Evolutionary conservation across 2,329 filamentous ascomycete genomes (phyloP).

Genomic region (Colletotrichum sp.): DNA sequence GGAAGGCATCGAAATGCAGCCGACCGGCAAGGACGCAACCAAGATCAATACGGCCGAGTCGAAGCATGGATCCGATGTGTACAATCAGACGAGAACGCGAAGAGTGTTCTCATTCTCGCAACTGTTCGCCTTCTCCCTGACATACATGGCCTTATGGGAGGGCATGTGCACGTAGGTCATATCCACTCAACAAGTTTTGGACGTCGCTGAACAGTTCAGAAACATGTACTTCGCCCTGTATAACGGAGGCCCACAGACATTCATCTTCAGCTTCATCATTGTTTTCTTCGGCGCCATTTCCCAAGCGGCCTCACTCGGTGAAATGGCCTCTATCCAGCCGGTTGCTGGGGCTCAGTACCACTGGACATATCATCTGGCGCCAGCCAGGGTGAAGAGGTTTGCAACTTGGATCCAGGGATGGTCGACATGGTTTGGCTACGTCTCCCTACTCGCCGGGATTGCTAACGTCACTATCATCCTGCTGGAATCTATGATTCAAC

Average conservation of each 20-base stretch:
- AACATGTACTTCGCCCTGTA: conserved; percentile 8
- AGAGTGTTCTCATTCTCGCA: conserved; percentile 1
- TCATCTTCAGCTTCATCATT: conserved; percentile 1
- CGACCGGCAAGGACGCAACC: not conserved
- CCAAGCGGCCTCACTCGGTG: not conserved
- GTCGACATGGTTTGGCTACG: conserved; percentile 1
- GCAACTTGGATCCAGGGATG: not conserved
- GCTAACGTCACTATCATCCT: not conserved
- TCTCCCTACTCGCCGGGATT: not conserved
- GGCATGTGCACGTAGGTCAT: conserved; percentile 6
- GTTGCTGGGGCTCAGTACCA: not conserved
- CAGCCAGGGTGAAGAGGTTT: not conserved
- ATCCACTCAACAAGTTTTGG: too few relatives aligned
- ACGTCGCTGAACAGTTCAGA: not conserved
- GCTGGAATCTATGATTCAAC: not conserved
- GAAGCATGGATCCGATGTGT: not conserved
- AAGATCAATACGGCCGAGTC: not conserved
- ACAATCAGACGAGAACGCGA: not conserved
- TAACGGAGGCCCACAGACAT: not conserved
- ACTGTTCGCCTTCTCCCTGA: not conserved
- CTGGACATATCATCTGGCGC: not conserved
- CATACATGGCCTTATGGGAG: not conserved
- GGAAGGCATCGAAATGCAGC: not conserved
- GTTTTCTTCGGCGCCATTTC: not conserved
- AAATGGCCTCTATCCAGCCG: not conserved